These are phyloP conservation scores for Solanum piurae DNA, from an alignment of 257 asterid genomes.

Conservation along the genomic window DNA sequence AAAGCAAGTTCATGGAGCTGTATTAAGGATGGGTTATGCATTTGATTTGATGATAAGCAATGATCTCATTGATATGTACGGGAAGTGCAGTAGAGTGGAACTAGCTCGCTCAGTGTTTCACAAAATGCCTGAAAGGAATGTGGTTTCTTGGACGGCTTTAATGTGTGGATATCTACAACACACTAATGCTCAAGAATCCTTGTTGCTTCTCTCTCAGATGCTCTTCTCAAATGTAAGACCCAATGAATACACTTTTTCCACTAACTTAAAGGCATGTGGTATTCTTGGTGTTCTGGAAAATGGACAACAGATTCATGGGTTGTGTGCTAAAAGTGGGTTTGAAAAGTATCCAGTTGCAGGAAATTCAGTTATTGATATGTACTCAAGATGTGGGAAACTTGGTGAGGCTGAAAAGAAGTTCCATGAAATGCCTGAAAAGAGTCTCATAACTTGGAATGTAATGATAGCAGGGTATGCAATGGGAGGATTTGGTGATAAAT, in stretches of 20 bases:
- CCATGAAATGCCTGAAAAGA: constrained; percentile 23
- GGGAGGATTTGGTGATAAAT: constrained; percentile 23
- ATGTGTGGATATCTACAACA: constrained; percentile 45
- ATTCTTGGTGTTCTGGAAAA: constrained; percentile 13
- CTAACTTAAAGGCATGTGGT: constrained; percentile 52
- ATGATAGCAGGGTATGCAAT: constrained; percentile 45
- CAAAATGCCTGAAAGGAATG: constrained; percentile 45
- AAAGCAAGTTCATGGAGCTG: constrained; percentile 43
- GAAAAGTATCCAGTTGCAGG: constrained; percentile 41
- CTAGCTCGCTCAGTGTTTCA: constrained; percentile 36
- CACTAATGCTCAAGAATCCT: constrained; percentile 21
- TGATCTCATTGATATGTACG: constrained; percentile 40
- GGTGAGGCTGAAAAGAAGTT: constrained; percentile 42
- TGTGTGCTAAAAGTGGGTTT: constrained; percentile 41
- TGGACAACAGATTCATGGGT: constrained; percentile 52
- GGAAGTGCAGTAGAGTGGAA: constrained; percentile 37
- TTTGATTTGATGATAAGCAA: constrained; percentile 33
- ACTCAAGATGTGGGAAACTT: constrained; percentile 36
- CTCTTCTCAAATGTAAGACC: constrained; percentile 22
- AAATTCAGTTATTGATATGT: constrained; percentile 52
- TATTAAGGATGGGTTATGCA: constrained; percentile 33
- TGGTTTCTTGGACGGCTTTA: constrained; percentile 55
- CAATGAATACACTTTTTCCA: constrained; percentile 49
- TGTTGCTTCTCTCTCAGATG: constrained; percentile 37
- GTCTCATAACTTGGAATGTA: constrained; percentile 45